Evolutionary conservation across 2,329 filamentous ascomycete species (phyloP).

Genomic region (Podosphaera aphanis): DNA sequence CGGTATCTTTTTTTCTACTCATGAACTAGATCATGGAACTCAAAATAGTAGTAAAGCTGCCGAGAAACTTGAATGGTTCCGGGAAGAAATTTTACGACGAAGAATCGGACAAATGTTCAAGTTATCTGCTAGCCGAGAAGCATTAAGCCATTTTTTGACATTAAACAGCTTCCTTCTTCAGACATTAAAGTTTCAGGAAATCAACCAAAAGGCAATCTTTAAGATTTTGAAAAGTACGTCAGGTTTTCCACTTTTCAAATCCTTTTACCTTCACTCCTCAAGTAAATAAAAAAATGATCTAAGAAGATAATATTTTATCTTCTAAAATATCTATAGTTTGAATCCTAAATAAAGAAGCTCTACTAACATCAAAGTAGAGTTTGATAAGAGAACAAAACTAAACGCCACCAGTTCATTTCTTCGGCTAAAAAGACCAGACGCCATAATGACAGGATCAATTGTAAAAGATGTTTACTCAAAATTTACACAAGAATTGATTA

Average conservation of each 20-base stretch:
- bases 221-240: conserved; percentile 66
- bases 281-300: not conserved
- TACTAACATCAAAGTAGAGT: conserved; percentile 28
- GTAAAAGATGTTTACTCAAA: conserved; percentile 55
- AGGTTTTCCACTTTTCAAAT: not conserved
- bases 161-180: conserved; percentile 59
- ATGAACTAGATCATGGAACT: conserved; percentile 45
- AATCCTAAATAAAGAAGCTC: not conserved
- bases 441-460: conserved; percentile 40
- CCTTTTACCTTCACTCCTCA: not conserved
- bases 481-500: conserved; percentile 48
- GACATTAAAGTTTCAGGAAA: conserved; percentile 61
- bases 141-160: conserved; percentile 42
- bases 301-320: not conserved
- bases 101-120: conserved; percentile 39
- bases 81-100: conserved; percentile 37
- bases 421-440: conserved; percentile 30
- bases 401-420: conserved; percentile 42
- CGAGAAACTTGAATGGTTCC: conserved; percentile 43
- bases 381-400: conserved; percentile 64
- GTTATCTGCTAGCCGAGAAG: conserved; percentile 36
- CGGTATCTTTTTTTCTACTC: conserved; percentile 60
- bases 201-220: conserved; percentile 51
- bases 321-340: not conserved
- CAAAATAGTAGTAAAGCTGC: conserved; percentile 42